phyloP scores from a whole-genome alignment of 306 rosid genomes.

The Fragaria ananassa region DNA sequence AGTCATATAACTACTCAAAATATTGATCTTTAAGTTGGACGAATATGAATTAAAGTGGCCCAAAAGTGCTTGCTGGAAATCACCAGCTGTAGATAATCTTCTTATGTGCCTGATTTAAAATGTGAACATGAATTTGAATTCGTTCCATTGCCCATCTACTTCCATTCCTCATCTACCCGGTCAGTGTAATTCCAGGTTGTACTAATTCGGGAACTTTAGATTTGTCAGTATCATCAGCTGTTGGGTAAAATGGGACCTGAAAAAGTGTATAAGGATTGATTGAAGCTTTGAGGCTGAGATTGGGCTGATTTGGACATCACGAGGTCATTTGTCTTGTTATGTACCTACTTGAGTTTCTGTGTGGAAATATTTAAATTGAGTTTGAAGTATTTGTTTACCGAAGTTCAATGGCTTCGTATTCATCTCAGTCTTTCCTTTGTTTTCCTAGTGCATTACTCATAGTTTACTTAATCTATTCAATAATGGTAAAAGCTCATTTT shows the following conservation, averaged over 20 bases:
- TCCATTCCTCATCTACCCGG: neutral
- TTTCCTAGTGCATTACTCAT: neutral
- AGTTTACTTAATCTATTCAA: neutral
- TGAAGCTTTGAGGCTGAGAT: neutral
- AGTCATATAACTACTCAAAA: neutral
- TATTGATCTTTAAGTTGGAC: neutral
- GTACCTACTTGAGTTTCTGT: neutral
- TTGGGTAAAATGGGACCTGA: neutral
- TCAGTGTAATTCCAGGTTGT: neutral
- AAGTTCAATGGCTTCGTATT: neutral
- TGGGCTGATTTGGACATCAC: neutral
- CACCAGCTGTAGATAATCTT: neutral
- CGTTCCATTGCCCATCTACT: neutral
- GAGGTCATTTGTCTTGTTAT: neutral
- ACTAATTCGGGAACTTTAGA: neutral
- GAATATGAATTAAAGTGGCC: neutral
- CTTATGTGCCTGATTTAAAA: neutral
- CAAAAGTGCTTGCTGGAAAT: slow-evolving; percentile 3
- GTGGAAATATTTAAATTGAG: neutral
- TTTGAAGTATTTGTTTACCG: neutral
- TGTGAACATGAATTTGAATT: neutral
- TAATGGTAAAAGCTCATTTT: slow-evolving; percentile 15
- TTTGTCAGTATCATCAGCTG: neutral
- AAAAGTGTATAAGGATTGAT: neutral
- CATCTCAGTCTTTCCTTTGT: neutral